Evolutionary conservation across 1,139 yeast genomes (phyloP), one percentile per base, ranked within the genome.

Genomic region (Pichia sp.): DNA sequence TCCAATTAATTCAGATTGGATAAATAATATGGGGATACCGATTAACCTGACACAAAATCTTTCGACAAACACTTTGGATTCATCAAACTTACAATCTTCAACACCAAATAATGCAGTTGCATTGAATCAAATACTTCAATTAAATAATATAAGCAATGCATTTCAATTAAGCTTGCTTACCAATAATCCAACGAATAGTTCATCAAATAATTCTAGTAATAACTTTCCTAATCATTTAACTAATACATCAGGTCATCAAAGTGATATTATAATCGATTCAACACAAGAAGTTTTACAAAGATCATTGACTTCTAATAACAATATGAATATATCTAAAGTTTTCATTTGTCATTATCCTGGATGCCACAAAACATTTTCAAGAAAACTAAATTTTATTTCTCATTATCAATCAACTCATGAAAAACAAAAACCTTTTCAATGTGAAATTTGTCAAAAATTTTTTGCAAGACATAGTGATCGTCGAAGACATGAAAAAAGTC

Each of bases 311-410:
- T 14, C 35, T 22, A 22, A 22, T 22, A 10, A 19, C 20, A 20
- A 18, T 34, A 4, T 6, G 26, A 21, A 20, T 20, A 15, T n/a
- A 20, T 11, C 36, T 1, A 74, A 61, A 37, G 83, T 80, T 52
- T 88, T 81, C 13, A 78, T 77, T 40, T 84, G 80, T 74, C 85
- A 70, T 51, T 81, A 42, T 38, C 51, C 54, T 1, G 54, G 46
- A 22, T 59, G 63, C 41, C 48, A 43, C 15, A 57, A 57, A 41
- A 42, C 52, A 2, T 59, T 57, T 33, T 57, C 62, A 31, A 45
- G 63, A 13, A 54, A 55, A 35, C 50, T 59, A 55, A 59, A 59
- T 36, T 50, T 53, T 30, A 50, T 55, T 24, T 58, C 62, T 8
- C 63, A 59, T 40, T 48, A 50, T 28, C 56, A 56, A 34, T 59